phyloP scores from a whole-genome alignment of 345 rosid species.

The Noccaea bulbosa region DNA sequence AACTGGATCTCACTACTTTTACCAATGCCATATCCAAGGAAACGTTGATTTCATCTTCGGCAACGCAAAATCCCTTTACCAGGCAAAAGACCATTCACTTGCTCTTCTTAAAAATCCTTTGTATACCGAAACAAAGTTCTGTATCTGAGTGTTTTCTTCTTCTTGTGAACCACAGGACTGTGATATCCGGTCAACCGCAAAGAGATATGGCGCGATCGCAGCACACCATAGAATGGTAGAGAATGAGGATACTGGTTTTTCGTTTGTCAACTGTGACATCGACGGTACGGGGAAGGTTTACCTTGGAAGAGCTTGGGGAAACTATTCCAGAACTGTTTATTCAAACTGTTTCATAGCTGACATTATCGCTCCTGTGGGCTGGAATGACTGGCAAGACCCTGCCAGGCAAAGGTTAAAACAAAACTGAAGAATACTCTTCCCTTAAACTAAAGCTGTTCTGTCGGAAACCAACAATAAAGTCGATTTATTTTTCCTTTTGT shows the following conservation, averaged over 20 bases:
- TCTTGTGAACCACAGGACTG: constrained; percentile 60
- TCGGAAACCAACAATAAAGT: not conserved
- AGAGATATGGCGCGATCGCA: constrained; percentile 68
- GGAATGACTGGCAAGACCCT: constrained; percentile 82
- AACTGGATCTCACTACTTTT: constrained; percentile 78
- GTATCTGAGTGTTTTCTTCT: not conserved
- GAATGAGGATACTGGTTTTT: constrained; percentile 73
- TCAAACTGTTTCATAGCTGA: constrained; percentile 68
- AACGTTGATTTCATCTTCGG: constrained; percentile 89
- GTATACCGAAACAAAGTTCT: no score
- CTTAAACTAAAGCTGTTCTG: constrained; percentile 10
- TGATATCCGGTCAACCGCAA: constrained; percentile 69
- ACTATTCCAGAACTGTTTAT: constrained; percentile 71
- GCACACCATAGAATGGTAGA: constrained; percentile 81
- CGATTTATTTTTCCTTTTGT: not conserved
- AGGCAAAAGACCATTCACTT: constrained; percentile 41
- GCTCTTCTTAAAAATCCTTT: not conserved
- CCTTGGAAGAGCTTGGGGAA: constrained; percentile 96
- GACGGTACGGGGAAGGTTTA: constrained; percentile 75
- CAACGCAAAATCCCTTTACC: constrained; percentile 69
- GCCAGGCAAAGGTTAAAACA: constrained; percentile 57
- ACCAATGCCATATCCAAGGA: constrained; percentile 72
- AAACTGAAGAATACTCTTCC: no score
- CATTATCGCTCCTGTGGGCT: constrained; percentile 68
- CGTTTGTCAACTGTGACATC: constrained; percentile 72